A percentile compares a stretch with the other conserved stretches of the same genome.
Evolutionary conservation across 202 grass and related monocot species (phyloP).

Genomic region (Cymbopogon flexuosus): DNA sequence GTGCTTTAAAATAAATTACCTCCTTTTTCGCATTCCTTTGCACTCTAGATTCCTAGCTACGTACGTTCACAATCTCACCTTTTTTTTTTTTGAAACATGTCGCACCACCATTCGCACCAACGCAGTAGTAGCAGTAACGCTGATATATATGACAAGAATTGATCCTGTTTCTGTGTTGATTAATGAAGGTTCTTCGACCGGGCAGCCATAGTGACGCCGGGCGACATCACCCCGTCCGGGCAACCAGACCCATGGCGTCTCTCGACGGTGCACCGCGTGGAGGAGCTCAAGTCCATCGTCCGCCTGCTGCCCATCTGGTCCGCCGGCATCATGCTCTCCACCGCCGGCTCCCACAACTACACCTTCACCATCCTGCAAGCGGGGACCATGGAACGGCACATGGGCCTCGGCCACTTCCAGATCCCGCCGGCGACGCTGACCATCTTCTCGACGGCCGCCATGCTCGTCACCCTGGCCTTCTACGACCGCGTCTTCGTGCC

Average conservation of each 20-base stretch:
- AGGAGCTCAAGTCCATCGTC: conserved; percentile 57
- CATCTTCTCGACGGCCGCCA: neutral
- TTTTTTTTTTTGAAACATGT: too few relatives aligned
- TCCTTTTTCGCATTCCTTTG: neutral
- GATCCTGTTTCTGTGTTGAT: neutral
- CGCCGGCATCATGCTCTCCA: conserved; percentile 41
- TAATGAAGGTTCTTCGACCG: conserved; percentile 42
- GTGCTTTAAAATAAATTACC: neutral
- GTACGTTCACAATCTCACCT: too few relatives aligned
- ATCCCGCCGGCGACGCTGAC: neutral
- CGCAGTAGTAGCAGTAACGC: too few relatives aligned
- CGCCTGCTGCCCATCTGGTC: conserved; percentile 55
- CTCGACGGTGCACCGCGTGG: conserved; percentile 55
- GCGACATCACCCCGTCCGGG: conserved; percentile 26
- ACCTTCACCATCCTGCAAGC: conserved; percentile 48
- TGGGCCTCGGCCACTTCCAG: neutral
- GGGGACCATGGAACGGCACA: conserved; percentile 47
- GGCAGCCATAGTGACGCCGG: conserved; percentile 35
- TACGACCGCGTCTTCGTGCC: conserved; percentile 42
- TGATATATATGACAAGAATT: too few relatives aligned
- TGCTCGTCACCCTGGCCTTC: neutral
- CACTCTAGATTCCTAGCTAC: neutral
- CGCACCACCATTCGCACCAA: too few relatives aligned
- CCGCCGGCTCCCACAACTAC: conserved; percentile 40
- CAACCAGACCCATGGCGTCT: conserved; percentile 30